Base-by-base conservation (phyloP, 202 grass and related monocot species). In the Cymbopogon flexuosus region DNA sequence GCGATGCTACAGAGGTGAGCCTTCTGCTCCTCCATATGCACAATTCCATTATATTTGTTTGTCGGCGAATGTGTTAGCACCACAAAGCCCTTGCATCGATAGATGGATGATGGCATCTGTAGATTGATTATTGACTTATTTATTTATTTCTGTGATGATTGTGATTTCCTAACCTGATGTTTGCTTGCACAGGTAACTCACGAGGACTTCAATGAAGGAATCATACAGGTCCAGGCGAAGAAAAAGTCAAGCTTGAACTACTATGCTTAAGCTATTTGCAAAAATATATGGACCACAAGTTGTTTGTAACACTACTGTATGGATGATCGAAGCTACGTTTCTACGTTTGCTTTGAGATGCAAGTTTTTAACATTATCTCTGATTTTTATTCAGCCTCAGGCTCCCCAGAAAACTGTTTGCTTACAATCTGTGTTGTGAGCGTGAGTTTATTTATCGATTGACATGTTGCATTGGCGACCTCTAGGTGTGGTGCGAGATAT, bases 121-220 rank as follows among this genome's bases (percentile, higher is more conserved):
- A 29, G 21, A 46, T 39, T 22, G 29, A 59, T 77, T 11, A 18
- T 34, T 34, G 11, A 2, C 18, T 19, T 6, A 24, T 3, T 41
- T 41, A 11, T 12, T 34, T 36, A 3, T 45, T 45, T 45, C 29
- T 16, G 68, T 11, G 14, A 16, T 31, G 23, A 61, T n/a, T 45
- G 9, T 47, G 4, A 23, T 24, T 27, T 64, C 13, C 59, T 16
- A 85, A 16, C 23, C 10, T 71, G 51, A 70, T 71, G 5, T 33
- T 21, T 89, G 66, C 23, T 58, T 65, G 35, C 36, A 63, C 76
- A 94, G 90, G 92, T 93, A 35, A 98, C 86, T 9, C 95, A 93
- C 6, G 95, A 98, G 40, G 95, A 98, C 80, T 98, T 98, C 76
- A 93, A 93, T 22, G 92, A 97, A 86, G 95, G 95, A 62, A 94